Conservation (phyloP, 2,329 filamentous ascomycete species). For the Aspergillus vadensis region DNA sequence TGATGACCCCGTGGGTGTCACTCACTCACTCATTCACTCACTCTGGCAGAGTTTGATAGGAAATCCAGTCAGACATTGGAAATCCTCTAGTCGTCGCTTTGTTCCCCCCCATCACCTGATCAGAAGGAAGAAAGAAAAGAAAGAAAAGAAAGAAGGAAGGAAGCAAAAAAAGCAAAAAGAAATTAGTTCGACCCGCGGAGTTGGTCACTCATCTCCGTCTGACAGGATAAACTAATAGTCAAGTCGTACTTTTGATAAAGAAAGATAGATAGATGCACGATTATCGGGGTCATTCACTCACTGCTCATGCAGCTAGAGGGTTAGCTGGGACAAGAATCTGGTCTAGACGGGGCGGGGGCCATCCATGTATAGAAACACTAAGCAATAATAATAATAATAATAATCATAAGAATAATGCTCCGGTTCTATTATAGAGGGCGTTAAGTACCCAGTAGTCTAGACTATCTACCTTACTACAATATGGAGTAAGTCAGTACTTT, state of each 20-base stretch:
- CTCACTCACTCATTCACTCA: too few relatives aligned
- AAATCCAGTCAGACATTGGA: too few relatives aligned
- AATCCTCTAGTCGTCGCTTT: too few relatives aligned
- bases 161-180: too few relatives aligned
- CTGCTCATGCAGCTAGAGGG: not conserved
- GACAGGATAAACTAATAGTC: not conserved
- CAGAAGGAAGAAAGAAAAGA: not conserved
- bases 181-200: not conserved
- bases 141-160: not conserved
- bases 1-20: too few relatives aligned
- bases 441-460: too few relatives aligned
- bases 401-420: not conserved
- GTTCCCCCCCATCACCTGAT: too few relatives aligned
- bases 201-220: not conserved
- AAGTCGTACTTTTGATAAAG: not conserved
- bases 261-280: slow-evolving; percentile 1
- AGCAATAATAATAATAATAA: too few relatives aligned
- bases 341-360: not conserved
- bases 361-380: not conserved
- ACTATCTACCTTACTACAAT: too few relatives aligned
- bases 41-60: too few relatives aligned
- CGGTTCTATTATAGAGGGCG: not conserved
- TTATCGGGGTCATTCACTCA: not conserved
- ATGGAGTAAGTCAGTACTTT: too few relatives aligned
- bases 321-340: not conserved